Percentiles rank a stretch among this genome's conserved stretches.
Conservation (phyloP, 805 yeast genomes). For the Jamesozyma spencerorum region DNA sequence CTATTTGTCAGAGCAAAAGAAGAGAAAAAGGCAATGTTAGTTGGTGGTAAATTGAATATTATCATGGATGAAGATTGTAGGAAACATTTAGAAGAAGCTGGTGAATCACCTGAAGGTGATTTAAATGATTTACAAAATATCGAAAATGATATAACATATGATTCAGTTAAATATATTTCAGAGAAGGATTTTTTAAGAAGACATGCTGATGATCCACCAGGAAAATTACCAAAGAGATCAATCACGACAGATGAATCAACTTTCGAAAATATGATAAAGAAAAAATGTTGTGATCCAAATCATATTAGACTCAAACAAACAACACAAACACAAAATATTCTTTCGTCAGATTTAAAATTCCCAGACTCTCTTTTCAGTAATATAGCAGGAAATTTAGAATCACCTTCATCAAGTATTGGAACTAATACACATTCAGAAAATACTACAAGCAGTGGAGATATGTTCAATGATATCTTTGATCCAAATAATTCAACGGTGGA, state of each 20-base stretch:
- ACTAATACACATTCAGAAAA: neutral
- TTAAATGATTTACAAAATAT: too few relatives aligned
- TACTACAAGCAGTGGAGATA: neutral
- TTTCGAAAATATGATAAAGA: neutral
- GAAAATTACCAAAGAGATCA: neutral
- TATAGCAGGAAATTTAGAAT: neutral
- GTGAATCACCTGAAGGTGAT: neutral
- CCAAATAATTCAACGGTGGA: constrained; percentile 19
- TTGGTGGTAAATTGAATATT: constrained; percentile 24
- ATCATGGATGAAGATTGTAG: constrained; percentile 14
- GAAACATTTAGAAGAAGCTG: neutral
- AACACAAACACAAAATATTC: neutral
- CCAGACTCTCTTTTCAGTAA: neutral
- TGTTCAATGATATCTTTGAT: constrained; percentile 6
- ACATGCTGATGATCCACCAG: constrained; percentile 3
- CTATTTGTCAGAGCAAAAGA: constrained; percentile 21
- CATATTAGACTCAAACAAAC: constrained; percentile 1
- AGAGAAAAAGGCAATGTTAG: constrained; percentile 22
- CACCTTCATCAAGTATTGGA: neutral
- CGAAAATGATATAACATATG: too few relatives aligned
- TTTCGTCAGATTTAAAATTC: neutral
- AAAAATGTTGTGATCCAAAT: constrained; percentile 8
- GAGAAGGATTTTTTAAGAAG: constrained; percentile 23
- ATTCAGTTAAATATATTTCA: constrained; percentile 13
- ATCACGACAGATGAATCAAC: neutral